Conservation (phyloP, 2,329 filamentous ascomycete genomes). For the Clathrospora elynae region DNA sequence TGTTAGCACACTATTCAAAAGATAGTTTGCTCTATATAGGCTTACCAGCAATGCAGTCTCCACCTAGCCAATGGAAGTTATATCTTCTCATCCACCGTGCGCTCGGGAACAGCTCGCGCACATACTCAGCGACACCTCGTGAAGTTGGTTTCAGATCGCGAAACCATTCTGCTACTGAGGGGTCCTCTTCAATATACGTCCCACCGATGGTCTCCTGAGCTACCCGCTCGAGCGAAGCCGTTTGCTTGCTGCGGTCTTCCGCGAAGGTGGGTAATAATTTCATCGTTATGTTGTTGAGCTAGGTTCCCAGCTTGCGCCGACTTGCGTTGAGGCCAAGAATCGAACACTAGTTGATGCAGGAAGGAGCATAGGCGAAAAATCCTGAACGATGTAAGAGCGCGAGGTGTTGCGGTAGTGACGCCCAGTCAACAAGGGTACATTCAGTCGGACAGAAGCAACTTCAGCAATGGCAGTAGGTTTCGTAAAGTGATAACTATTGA, state of each 20-base stretch:
- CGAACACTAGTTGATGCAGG: too few relatives aligned
- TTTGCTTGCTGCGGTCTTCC: conserved; percentile 19
- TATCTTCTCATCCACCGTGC: conserved; percentile 36
- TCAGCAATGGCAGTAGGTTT: too few relatives aligned
- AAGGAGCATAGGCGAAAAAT: too few relatives aligned
- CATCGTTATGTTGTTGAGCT: conserved; percentile 7
- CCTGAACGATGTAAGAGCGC: too few relatives aligned
- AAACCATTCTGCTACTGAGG: conserved; percentile 38
- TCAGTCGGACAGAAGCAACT: too few relatives aligned
- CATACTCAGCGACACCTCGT: conserved; percentile 30
- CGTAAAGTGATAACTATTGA: too few relatives aligned
- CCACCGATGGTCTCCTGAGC: conserved; percentile 29
- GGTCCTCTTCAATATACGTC: conserved; percentile 37
- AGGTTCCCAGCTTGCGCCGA: conserved; percentile 11
- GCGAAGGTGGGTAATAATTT: conserved; percentile 23
- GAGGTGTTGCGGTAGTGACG: too few relatives aligned
- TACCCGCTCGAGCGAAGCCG: conserved; percentile 19
- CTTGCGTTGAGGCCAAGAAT: conserved; percentile 10
- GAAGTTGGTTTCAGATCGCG: conserved; percentile 30
- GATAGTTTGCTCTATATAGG: not conserved
- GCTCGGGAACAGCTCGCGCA: conserved; percentile 35
- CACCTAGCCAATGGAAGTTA: conserved; percentile 40
- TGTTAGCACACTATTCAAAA: not conserved
- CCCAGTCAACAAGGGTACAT: too few relatives aligned
- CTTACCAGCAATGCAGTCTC: conserved; percentile 40